Evolutionary conservation across 257 asterid genomes (phyloP), one percentile per base, ranked within the genome.

Genomic region (Verbascum thapsus): DNA sequence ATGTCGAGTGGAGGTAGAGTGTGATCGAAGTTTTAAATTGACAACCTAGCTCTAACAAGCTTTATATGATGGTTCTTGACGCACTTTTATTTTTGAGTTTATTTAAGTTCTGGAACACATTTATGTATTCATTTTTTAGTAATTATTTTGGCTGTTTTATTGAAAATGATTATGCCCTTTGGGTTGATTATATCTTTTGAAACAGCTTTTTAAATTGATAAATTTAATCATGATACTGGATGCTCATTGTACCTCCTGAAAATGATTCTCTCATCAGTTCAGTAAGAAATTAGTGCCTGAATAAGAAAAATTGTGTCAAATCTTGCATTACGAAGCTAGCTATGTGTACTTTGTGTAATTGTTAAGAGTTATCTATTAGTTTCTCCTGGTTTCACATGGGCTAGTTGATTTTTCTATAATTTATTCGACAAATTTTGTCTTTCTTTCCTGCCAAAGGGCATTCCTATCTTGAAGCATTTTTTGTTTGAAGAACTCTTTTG

Each of bases 401-500:
- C 19, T 7, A 38, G 17, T 11, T 44, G 47, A 4, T 20, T 47
- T 42, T 61, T 34, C 32, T 69, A 8, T 53, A 35, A 53, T 50
- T 16, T 35, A 35, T 39, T 53, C 58, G 18, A 43, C 10, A 32
- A 17, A 22, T 38, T 35, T 30, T 69, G 19, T 39, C 30, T 54
- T 49, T 60, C 43, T n/a, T n/a, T 72, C 45, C 53, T 6, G 22
- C 61, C 35, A 62, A 39, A 40, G 43, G 4, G 16, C 49, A 50
- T 53, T 41, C 39, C 30, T 34, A 53, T 18, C 26, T 20, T 39
- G 51, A 34, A 45, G 60, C 45, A 23, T 54, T 37, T 47, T 34
- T 72, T 54, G 56, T 61, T 15, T 9, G 23, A 72, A 19, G 53
- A 62, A 19, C 61, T 66, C 54, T 16, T 49, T 39, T 65, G 32